Conservation (phyloP, 306 rosid genomes). For the Fagus crenata region DNA sequence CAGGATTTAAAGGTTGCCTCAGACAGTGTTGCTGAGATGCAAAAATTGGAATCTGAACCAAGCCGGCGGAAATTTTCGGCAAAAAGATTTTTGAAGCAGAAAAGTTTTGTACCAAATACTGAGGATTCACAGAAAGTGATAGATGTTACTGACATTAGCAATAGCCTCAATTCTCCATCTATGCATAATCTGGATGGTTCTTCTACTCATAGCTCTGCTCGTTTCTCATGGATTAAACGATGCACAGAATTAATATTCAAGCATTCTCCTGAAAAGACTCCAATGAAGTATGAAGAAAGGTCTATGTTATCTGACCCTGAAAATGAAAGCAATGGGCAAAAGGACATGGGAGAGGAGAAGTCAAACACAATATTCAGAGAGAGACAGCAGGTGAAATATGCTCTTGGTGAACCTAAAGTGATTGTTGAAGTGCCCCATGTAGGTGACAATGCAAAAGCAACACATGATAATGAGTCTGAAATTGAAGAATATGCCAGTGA, state of each 20-base stretch:
- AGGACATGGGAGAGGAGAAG: constrained; percentile 37
- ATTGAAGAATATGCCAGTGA: constrained; percentile 44
- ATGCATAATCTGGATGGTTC: constrained; percentile 36
- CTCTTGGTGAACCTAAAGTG: constrained; percentile 76
- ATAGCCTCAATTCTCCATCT: constrained; percentile 52
- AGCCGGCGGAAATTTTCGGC: constrained; percentile 46
- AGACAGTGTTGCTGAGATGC: constrained; percentile 59
- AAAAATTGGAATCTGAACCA: constrained; percentile 54
- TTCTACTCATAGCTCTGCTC: constrained; percentile 55
- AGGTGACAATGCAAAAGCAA: constrained; percentile 38
- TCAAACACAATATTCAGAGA: constrained; percentile 29
- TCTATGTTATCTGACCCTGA: constrained; percentile 26
- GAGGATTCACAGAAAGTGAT: constrained; percentile 34
- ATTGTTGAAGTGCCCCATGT: constrained; percentile 74
- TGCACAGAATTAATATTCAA: constrained; percentile 68
- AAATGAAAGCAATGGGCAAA: constrained; percentile 35
- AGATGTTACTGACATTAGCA: constrained; percentile 30
- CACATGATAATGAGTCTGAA: constrained; percentile 32
- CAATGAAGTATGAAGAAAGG: constrained; percentile 31
- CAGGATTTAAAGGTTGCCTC: constrained; percentile 64
- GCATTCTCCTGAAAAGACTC: constrained; percentile 55
- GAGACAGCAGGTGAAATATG: constrained; percentile 41
- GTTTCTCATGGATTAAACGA: constrained; percentile 72
- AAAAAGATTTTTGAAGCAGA: constrained; percentile 47
- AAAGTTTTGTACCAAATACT: constrained; percentile 26